Evolutionary conservation across 1,284 basidiomycete genomes (phyloP).

Genomic region (Agroathelia rolfsii): DNA sequence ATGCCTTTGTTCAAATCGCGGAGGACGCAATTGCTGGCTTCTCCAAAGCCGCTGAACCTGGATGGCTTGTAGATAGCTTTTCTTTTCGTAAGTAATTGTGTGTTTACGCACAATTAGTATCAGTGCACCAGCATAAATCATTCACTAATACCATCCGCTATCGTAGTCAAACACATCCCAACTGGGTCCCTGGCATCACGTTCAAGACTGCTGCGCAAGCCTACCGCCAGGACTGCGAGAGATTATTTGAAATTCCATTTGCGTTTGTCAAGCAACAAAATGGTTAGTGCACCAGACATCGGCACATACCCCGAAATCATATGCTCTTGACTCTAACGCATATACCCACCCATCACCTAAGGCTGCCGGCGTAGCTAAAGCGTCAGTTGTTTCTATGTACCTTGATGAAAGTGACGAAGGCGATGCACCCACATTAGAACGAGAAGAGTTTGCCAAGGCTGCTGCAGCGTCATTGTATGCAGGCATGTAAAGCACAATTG

Average conservation of each 20-base stretch:
- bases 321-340: conserved; percentile 1
- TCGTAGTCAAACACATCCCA: conserved; percentile 24
- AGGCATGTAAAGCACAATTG: too few relatives aligned
- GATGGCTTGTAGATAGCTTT: conserved; percentile 29
- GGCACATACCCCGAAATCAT: conserved; percentile 9
- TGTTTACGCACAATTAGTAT: too few relatives aligned
- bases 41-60: conserved; percentile 26
- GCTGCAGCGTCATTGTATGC: conserved; percentile 10
- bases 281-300: conserved; percentile 15
- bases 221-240: conserved; percentile 22
- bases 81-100: conserved; percentile 21
- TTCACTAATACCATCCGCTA: too few relatives aligned
- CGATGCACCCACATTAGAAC: conserved; percentile 6
- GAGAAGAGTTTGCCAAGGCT: conserved; percentile 12
- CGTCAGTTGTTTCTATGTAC: conserved; percentile 21
- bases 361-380: conserved; percentile 11
- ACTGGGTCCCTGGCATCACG: conserved; percentile 26
- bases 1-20: conserved; percentile 28
- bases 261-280: conserved; percentile 22
- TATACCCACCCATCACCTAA: conserved; percentile 7
- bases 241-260: conserved; percentile 24
- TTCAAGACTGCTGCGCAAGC: conserved; percentile 21
- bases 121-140: conserved; percentile 3
- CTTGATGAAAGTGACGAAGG: conserved; percentile 17
- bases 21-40: conserved; percentile 33